Base-by-base conservation (phyloP, 2,329 filamentous ascomycete species). In the Alternaria arbusti region DNA sequence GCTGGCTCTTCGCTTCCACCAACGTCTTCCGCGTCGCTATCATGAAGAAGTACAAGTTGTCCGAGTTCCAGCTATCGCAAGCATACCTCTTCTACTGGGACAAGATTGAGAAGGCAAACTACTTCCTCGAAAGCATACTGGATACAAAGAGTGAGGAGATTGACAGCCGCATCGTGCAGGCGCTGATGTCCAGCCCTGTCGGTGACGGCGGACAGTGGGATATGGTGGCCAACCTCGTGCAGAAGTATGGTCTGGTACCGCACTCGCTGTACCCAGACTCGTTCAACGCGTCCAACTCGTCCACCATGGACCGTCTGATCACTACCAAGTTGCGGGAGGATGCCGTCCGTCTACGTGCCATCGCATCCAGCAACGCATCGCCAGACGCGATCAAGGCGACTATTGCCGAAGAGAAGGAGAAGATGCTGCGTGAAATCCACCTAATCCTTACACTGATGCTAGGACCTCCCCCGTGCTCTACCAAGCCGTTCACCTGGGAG, bases 21-120 rank as follows among this genome's bases (percentile, higher is more conserved):
- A 97, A 97, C 72, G 90, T 96, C 59, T 96, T 97, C 82, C 90
- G 94, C 26, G 87, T 97, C n/a, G 91, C 93, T 1, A 84, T 97
- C 50, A 95, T 96, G 90, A 91, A 92, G 80, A 90, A 90, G 73
- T 91, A 96, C 80, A 88, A 89, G 67, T 86, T 97, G 20, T 87
- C 89, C 50, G 84, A 87, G 57, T 96, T 97, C 73, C 92, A 97
- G 83, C 85, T 97, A n/a, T 94, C 90, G 28, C 94, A 97, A 80
- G 86, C 90, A 1, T 96, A 96, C 74, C 86, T 97, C 5, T 97
- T 95, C 82, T 97, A 93, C 85, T 96, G 91, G 90, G 94, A 97
- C 79, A 97, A 97, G 82, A 87, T 97, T 20, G 94, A 97, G 80
- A 97, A 97, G 80, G 86, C 91, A 9, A 97, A 97, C 79, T 97